Base-by-base conservation (phyloP, 345 rosid genomes). In the Isatis tinctoria region DNA sequence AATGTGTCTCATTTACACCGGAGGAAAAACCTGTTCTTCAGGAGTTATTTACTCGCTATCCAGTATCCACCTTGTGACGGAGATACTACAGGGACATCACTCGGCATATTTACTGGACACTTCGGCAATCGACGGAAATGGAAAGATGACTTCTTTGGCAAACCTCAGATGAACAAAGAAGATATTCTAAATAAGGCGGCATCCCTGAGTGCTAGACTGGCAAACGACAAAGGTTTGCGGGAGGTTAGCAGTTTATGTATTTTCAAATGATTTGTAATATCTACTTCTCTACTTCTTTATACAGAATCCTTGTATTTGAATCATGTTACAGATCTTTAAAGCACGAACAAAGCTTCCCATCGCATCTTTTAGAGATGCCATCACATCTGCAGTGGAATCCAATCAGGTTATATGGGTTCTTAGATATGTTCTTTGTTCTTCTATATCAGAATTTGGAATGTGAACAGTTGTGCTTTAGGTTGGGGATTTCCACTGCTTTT, bases 311-410 rank as follows among this genome's bases (percentile, higher is more conserved):
- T 76, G 20, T 70, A 13, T 75, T 78, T 27, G 48, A 67, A 62
- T 86, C 51, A 30, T 80, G 44, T 14, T 37, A 83, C 91, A 90
- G 99, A 84, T 89, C 76, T 28, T 70, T 82, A 78, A 82, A 80
- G 74, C 54, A 62, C 86, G 92, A 73, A 82, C 82, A 69, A 90
- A 82, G 87, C 97, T 95, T 59, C 99, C 99, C 61, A 95, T 95
- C 60, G 73, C 96, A 63, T 82, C 92, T 27, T 89, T 86, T 75
- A 79, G 72, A 79, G 90, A 87, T 65, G 82, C 64, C 73, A 92
- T 95, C 71, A 83, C 85, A 70, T 87, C 97, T 28, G 79, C 92
- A 39, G 74, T 90, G 53, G 92, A 86, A 67, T 85, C 88, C 60
- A 80, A 86, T 80, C 97, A 90, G 97, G 99, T 91, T 69, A 71